Conservation (phyloP, 257 asterid genomes). For the Solanum arcanum region DNA sequence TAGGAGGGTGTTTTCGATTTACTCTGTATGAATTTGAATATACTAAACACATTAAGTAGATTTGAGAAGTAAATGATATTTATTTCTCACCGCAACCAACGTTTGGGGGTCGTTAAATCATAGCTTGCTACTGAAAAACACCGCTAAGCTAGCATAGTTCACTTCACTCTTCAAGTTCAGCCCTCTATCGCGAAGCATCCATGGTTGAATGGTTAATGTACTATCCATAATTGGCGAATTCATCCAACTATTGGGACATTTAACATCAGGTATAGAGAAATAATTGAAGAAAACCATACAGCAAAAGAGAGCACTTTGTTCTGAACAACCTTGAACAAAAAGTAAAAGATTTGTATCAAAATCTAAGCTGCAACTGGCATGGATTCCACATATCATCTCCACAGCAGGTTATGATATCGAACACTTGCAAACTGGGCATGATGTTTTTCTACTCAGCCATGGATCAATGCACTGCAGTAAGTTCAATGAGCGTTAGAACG, state of each 20-base stretch:
- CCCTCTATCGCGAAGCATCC: not conserved
- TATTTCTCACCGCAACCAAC: not conserved
- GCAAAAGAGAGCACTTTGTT: not conserved
- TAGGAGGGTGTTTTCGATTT: not conserved
- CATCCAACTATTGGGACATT: not conserved
- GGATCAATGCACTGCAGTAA: conserved; percentile 80
- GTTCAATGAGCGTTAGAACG: not conserved
- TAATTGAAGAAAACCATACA: not conserved
- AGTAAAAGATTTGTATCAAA: not conserved
- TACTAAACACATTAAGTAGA: not conserved
- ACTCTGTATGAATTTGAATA: not conserved
- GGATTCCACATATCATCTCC: not conserved
- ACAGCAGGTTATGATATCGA: conserved; percentile 36
- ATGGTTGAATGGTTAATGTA: not conserved
- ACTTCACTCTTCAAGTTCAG: not conserved
- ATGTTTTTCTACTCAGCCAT: conserved; percentile 77
- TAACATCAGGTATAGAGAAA: not conserved
- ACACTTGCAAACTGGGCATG: conserved; percentile 88
- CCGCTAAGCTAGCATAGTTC: not conserved
- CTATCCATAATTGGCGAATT: not conserved
- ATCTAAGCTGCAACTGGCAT: not conserved
- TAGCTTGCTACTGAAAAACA: not conserved
- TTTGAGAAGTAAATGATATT: not conserved
- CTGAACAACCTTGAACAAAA: not conserved
- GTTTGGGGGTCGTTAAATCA: not conserved